A percentile compares a stretch with the other conserved stretches of the same genome.
phyloP scores from a whole-genome alignment of 306 rosid species.

The Cucurbita pepo region DNA sequence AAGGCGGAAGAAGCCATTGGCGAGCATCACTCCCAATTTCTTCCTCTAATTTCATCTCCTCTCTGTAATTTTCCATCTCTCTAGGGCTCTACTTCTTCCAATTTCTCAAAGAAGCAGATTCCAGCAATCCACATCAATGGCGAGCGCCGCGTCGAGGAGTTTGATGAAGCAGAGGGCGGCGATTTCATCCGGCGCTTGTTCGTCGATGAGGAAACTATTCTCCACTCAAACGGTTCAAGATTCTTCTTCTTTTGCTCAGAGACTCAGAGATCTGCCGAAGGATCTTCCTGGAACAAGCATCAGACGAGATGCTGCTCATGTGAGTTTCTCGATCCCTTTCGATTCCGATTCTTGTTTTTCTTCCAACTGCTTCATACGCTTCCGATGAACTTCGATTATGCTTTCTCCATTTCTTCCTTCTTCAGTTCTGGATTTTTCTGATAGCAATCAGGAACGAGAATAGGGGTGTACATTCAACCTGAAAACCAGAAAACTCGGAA shows the following conservation, averaged over 20 bases:
- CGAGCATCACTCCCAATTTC: neutral
- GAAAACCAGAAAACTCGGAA: too few species aligned
- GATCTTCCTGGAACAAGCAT: slow-evolving; percentile 66
- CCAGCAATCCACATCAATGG: slow-evolving; percentile 27
- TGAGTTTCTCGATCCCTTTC: slow-evolving; percentile 3
- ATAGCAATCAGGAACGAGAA: too few species aligned
- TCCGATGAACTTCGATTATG: neutral
- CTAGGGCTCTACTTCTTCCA: neutral
- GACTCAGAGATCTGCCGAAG: slow-evolving; percentile 72
- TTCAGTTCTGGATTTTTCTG: too few species aligned
- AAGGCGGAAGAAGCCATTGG: too few species aligned
- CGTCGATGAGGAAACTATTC: slow-evolving; percentile 12
- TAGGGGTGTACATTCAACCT: too few species aligned
- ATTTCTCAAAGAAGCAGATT: neutral
- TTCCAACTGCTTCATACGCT: neutral
- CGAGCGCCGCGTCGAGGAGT: slow-evolving; percentile 38
- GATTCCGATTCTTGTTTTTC: neutral
- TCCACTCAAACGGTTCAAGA: slow-evolving; percentile 27
- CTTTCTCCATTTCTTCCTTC: neutral
- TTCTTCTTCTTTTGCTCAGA: slow-evolving; percentile 44
- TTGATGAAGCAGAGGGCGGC: slow-evolving; percentile 25
- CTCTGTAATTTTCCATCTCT: neutral
- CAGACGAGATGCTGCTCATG: slow-evolving; percentile 57
- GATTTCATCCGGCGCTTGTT: neutral
- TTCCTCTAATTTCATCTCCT: neutral